Evolutionary conservation across 228 moss, liverwort and hornwort genomes (phyloP), one percentile per base, ranked within the genome.

Genomic region (Sphagnum fallax): DNA sequence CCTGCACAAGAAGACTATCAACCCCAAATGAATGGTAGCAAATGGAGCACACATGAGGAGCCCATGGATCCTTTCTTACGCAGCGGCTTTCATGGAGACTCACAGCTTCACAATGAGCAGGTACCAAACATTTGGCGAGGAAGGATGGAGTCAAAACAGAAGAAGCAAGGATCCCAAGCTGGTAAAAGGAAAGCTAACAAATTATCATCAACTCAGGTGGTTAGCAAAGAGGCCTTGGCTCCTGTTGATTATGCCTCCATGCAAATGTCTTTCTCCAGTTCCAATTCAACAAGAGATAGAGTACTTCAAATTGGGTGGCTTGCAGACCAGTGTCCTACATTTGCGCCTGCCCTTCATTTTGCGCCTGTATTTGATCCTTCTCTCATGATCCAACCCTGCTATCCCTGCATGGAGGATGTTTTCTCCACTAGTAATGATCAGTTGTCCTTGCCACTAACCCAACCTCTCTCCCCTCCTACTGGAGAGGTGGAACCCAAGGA

Each of bases 311-410:
- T 83, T 67, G 91, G 88, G 73, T 83, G 74, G 65, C 78, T 83
- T 52, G 80, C 85, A 69, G 87, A 83, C 57, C 86, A 78, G 70
- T 87, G 84, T 48, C 91, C 87, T 49, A 78, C 83, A 32, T 96
- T 92, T 80, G 73, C 86, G 53, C 83, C 92, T 47, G 83, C 80
- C 77, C 74, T 84, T 14, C 78, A 84, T 55, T 75, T 75, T 64
- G 65, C 91, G 8, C 86, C 87, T 75, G 83, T 76, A 60, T 96
- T 89, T 73, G 96, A 96, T 81, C 86, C 96, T 14, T 84, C 96
- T 70, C 82, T 92, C 12, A 81, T 85, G 76, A 84, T 91, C 52
- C 68, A 87, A 53, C 77, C 84, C 69, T 75, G 76, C 53, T 78
- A 61, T 61, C 71, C 77, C 67, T 75, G 71, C 51, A 72, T 78